Evolutionary conservation across 164 flowering plant species (phyloP).

Genomic region (Euptelea pleiosperma): DNA sequence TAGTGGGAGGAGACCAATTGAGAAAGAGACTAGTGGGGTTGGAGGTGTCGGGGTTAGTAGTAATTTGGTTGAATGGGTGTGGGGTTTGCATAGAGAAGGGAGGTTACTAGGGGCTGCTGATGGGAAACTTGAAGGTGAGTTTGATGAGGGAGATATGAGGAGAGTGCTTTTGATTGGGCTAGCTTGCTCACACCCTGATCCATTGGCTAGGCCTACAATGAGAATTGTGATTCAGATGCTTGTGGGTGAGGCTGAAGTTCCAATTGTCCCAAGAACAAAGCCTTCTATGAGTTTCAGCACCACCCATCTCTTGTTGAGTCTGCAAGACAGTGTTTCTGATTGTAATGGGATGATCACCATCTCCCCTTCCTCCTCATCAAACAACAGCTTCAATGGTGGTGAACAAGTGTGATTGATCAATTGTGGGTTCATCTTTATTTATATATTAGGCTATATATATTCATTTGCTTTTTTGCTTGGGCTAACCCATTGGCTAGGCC

Average conservation of each 20-base stretch:
- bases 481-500: conserved; percentile 62
- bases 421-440: too few species aligned
- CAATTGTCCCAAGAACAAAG: conserved; percentile 58
- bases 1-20: conserved; percentile 82
- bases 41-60: conserved; percentile 23
- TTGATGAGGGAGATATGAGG: conserved; percentile 63
- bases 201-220: conserved; percentile 70
- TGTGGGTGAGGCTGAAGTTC: conserved; percentile 63
- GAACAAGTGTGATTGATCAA: conserved; percentile 18
- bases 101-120: conserved; percentile 56
- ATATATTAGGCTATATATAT: conserved; percentile 38
- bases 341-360: conserved; percentile 47
- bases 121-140: conserved; percentile 43
- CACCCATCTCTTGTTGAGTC: conserved; percentile 49
- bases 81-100: conserved; percentile 72
- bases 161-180: conserved; percentile 66
- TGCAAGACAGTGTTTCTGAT: conserved; percentile 86
- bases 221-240: conserved; percentile 79
- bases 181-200: conserved; percentile 80
- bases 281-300: conserved; percentile 72
- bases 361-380: conserved; percentile 54
- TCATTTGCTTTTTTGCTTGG: conserved; percentile 36
- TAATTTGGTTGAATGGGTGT: conserved; percentile 88
- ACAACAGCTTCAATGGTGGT: conserved; percentile 31
- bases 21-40: conserved; percentile 42